These are phyloP conservation scores for Trypanosoma mega DNA, from an alignment of 208 protist genomes.

Conservation along the genomic window DNA sequence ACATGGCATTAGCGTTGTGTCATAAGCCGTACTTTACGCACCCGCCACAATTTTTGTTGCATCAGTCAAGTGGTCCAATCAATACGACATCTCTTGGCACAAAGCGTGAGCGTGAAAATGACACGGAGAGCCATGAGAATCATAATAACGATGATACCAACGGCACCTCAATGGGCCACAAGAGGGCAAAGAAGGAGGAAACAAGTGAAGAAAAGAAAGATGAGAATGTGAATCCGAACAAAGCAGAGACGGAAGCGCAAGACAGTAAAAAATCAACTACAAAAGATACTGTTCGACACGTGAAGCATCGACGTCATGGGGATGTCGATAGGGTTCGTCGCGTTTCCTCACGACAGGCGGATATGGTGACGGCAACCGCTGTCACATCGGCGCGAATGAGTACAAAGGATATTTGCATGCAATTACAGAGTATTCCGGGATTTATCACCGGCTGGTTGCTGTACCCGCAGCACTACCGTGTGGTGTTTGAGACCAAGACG, in stretches of 20 bases:
- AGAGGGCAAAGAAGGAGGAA: constrained; percentile 1
- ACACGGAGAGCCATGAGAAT: background rate
- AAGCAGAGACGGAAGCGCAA: no score
- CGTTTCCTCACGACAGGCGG: constrained; percentile 45
- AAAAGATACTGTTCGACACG: no score
- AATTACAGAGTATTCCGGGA: constrained; percentile 59
- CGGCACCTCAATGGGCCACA: background rate
- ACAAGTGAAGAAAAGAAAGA: background rate
- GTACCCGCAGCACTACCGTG: constrained; percentile 50
- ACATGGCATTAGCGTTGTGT: constrained; percentile 33
- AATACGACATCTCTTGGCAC: no score
- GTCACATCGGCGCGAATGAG: constrained; percentile 33
- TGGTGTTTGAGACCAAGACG: constrained; percentile 66
- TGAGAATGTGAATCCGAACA: background rate
- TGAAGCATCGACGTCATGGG: background rate
- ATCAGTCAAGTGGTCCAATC: background rate
- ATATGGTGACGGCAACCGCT: constrained; percentile 71
- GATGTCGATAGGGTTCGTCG: constrained; percentile 24
- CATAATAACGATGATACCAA: constrained; percentile 23
- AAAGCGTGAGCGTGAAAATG: constrained; percentile 17
- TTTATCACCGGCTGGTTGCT: constrained; percentile 69
- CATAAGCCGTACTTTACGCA: constrained; percentile 44
- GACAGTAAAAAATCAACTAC: no score
- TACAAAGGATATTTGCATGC: constrained; percentile 37
- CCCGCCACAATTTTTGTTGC: constrained; percentile 30